Evolutionary conservation across 176 grass and related monocot species (phyloP), one percentile per base, ranked within the genome.

Genomic region (Hsuehochloa calcarea): DNA sequence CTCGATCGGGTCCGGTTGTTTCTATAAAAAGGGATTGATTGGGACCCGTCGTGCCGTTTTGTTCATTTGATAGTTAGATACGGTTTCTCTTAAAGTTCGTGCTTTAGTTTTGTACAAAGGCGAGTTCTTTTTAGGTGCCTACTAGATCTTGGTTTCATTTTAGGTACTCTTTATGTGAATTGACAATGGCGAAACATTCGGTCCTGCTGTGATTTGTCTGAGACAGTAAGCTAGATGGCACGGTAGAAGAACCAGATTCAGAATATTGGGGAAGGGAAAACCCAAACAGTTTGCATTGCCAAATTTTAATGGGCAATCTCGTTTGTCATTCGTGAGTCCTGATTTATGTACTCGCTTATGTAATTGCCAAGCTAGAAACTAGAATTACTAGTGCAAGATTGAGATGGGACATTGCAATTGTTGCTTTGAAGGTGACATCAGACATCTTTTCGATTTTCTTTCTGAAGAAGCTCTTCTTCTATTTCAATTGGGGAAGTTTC

Each of bases 81-180:
- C 11, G 25, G 13, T 66, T 34, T 52, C 31, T 66, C 39, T 12
- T 77, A 34, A 49, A 65, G 44, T 60, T 17, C 10, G 6, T 12
- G 54, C 39, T 61, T 77, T 55, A 78, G 0, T 75, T 82, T 25
- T 70, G 2, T 70, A 37, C 3, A 87, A 68, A 80, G 22, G 51
- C 5, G 19, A 26, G n/a, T 56, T 68, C 46, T 4, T 66, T 83
- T 78, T 86, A 44, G 56, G 19, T 43, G 9, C 37, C 26, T 49
- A n/a, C 22, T 39, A 44, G 35, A 85, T 90, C 52, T 81, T 81
- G 63, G 37, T 26, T 72, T 65, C 31, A 9, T 55, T 67, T 37
- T 45, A 52, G 25, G 39, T 58, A 20, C 5, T 55, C 12, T 3
- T 34, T 72, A 6, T 34, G 45, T 4, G 38, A 68, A 60, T 59